phyloP scores from a whole-genome alignment of 176 grass and related monocot species.

The Stipa capillata region DNA sequence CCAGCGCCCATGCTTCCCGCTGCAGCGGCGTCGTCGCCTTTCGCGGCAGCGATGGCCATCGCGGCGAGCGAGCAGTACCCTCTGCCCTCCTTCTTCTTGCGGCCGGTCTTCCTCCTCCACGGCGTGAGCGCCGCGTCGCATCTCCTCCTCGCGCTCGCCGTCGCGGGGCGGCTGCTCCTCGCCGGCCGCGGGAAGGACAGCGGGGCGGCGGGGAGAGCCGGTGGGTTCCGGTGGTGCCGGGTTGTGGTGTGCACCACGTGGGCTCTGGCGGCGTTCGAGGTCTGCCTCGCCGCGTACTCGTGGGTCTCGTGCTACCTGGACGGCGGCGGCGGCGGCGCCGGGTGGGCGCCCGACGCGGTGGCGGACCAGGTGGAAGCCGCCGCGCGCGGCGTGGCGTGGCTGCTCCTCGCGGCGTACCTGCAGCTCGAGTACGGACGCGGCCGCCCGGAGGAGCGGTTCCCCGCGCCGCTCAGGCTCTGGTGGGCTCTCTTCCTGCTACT shows the following conservation, averaged over 20 bases:
- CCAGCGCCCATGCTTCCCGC: conserved; percentile 6
- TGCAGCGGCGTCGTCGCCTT: not conserved
- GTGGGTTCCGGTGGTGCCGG: conserved; percentile 6
- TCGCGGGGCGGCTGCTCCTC: conserved; percentile 8
- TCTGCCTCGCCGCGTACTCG: conserved; percentile 8
- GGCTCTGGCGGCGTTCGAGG: conserved; percentile 8
- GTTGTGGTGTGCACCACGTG: conserved; percentile 22
- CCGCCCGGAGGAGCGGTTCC: conserved; percentile 38
- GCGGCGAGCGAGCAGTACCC: not conserved
- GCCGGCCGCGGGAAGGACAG: not conserved
- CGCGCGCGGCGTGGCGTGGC: conserved; percentile 39
- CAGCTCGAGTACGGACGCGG: conserved; percentile 25
- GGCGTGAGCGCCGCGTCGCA: not conserved
- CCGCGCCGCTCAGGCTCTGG: conserved; percentile 44
- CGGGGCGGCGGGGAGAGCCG: not conserved
- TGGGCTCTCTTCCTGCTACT: conserved; percentile 58
- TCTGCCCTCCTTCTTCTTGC: not conserved
- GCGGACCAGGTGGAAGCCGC: conserved; percentile 20
- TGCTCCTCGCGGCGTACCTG: conserved; percentile 51
- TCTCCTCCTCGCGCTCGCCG: conserved; percentile 25
- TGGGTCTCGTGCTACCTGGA: conserved; percentile 18
- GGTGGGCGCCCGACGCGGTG: conserved; percentile 14
- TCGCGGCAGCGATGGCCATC: not conserved
- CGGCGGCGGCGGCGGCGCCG: not conserved
- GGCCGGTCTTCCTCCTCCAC: conserved; percentile 8